Conservation (phyloP, 1,284 basidiomycete species). For the Cryptococcus sp. region DNA sequence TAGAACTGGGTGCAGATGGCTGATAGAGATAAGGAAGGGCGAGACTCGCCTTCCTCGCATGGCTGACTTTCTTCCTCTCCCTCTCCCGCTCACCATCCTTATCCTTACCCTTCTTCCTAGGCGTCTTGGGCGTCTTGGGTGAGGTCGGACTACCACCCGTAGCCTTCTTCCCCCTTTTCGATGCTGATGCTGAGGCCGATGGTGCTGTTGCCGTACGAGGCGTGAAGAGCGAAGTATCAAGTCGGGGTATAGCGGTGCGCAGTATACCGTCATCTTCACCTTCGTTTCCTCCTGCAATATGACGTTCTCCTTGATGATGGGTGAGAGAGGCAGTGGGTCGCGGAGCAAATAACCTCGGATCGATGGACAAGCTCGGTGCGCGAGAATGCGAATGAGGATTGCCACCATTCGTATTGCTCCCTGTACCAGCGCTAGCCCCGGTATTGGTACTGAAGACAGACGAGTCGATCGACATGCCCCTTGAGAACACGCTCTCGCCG, state of each 20-base stretch:
- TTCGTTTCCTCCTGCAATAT: constrained; percentile 9
- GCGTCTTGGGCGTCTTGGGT: background rate
- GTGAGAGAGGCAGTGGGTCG: background rate
- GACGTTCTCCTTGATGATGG: constrained; percentile 6
- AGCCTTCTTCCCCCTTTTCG: too few species aligned
- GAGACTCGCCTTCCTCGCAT: constrained; percentile 45
- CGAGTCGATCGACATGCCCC: too few species aligned
- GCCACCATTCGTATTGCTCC: too few species aligned
- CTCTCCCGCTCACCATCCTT: background rate
- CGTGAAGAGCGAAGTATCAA: too few species aligned
- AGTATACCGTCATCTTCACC: constrained; percentile 6
- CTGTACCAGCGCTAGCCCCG: too few species aligned
- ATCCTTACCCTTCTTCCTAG: constrained; percentile 10
- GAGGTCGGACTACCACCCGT: too few species aligned
- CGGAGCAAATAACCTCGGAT: constrained; percentile 29
- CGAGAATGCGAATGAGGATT: background rate
- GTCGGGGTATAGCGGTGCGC: too few species aligned
- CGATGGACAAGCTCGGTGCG: constrained; percentile 26
- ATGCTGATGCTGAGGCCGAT: too few species aligned
- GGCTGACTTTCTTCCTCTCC: constrained; percentile 31
- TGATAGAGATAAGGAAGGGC: too few species aligned
- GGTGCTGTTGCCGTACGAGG: too few species aligned
- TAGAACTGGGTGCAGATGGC: too few species aligned
- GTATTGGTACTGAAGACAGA: too few species aligned
- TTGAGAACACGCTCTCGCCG: background rate